Conservation (phyloP, 345 rosid genomes). For the Excoecaria cochinchinensis region DNA sequence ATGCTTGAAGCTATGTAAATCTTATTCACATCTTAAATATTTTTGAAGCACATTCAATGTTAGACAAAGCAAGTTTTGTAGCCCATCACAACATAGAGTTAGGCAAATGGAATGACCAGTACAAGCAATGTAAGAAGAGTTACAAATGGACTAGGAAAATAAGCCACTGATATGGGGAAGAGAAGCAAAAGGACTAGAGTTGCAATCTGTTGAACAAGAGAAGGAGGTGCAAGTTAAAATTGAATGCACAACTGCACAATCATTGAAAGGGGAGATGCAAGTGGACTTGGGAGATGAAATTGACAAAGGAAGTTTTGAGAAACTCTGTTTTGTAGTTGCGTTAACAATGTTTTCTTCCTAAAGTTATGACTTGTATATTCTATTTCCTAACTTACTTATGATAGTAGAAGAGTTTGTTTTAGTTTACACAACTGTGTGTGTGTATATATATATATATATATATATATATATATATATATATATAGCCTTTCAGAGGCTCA, state of each 20-base stretch:
- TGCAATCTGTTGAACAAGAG: background rate
- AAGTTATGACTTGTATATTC: too few species aligned
- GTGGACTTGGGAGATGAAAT: background rate
- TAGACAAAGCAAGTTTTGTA: background rate
- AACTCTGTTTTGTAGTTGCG: too few species aligned
- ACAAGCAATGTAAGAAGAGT: background rate
- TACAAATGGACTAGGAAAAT: background rate
- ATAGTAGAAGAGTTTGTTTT: too few species aligned
- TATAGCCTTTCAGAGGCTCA: too few species aligned
- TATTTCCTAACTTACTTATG: too few species aligned
- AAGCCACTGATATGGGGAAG: background rate
- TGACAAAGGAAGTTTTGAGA: background rate
- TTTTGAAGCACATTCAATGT: background rate
- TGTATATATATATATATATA: too few species aligned
- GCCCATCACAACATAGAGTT: background rate
- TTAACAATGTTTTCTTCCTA: too few species aligned
- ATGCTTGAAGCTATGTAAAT: background rate
- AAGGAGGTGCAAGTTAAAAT: background rate
- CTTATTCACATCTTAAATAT: background rate
- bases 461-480: too few species aligned
- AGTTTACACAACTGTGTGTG: too few species aligned
- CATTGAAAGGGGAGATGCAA: background rate
- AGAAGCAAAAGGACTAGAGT: background rate
- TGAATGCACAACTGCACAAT: background rate
- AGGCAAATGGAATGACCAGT: background rate